Evolutionary conservation across 2,329 filamentous ascomycete species (phyloP), one percentile per base, ranked within the genome.

Genomic region (Neobulgaria alba): DNA sequence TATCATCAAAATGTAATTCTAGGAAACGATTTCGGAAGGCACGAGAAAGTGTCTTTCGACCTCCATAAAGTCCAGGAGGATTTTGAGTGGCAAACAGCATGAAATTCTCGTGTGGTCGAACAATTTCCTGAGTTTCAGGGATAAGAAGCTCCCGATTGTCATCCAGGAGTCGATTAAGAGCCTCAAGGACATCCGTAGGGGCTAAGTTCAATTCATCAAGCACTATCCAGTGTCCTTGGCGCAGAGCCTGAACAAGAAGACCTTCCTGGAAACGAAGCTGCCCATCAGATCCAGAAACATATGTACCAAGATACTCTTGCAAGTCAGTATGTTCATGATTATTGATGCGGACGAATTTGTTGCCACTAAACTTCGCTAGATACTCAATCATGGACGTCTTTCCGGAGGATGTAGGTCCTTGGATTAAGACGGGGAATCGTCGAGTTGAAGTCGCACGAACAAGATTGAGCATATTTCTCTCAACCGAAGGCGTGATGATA

Each of bases 361-460:
- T 95, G 3, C 93, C 92, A 20, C 88, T 96, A 41, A 85, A 83
- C 57, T 94, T 92, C n/a, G 93, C 90, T 29, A 99, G 73, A 59
- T 95, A 95, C 63, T 96, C 90, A 31, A 98, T 94, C 92, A 99
- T 98, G 63, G 90, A 96, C 0, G 92, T 99, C 64, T 99, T 99
- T 49, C 92, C 92, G 10, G 90, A 85, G 4, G 93, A 98, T 0
- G 92, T 99, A 10, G 93, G 92, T 3, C 92, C 92, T 62, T 99
- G 92, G 15, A 99, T 84, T 8, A 99, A 71, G 36, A 99, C 86
- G 1, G 92, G 93, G 60, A 95, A 98, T 36, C 85, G 78, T 26
- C 88, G 71, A 3, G 90, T 98, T 0, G 90, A 96, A 12, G 88
- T 88, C 3, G 92, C 93, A 56, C 93, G 77, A 9, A 96, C 90